Conservation (phyloP, 306 rosid species). For the Calophaca sinica region DNA sequence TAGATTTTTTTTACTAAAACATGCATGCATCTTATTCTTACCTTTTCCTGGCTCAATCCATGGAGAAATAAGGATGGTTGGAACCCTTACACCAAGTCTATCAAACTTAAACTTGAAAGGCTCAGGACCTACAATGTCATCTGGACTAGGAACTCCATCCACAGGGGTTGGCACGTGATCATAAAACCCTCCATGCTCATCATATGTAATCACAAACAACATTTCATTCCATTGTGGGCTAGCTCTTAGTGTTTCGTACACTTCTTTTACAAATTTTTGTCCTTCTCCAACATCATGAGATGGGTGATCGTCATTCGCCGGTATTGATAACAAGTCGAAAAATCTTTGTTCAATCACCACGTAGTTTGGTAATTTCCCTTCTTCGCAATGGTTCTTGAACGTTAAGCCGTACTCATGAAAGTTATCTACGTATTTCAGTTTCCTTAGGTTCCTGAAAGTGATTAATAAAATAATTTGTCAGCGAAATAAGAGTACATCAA, state of each 20-base stretch:
- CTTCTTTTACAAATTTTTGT: slow-evolving; percentile 65
- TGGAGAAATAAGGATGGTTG: slow-evolving; percentile 44
- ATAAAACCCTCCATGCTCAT: slow-evolving; percentile 72
- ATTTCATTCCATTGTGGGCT: slow-evolving; percentile 89
- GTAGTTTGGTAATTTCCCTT: slow-evolving; percentile 79
- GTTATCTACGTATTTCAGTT: slow-evolving; percentile 59
- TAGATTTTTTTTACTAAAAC: too few species aligned
- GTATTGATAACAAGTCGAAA: slow-evolving; percentile 53
- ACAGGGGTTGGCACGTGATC: slow-evolving; percentile 43
- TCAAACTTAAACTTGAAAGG: slow-evolving; percentile 40
- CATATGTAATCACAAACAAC: slow-evolving; percentile 67
- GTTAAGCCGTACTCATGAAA: slow-evolving; percentile 57
- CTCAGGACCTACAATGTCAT: slow-evolving; percentile 36
- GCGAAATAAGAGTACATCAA: background rate
- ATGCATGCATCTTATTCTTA: slow-evolving; percentile 11
- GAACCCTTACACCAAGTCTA: slow-evolving; percentile 47
- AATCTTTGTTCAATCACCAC: slow-evolving; percentile 77
- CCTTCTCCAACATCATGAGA: slow-evolving; percentile 81
- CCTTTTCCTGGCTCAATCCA: slow-evolving; percentile 39
- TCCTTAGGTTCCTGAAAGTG: slow-evolving; percentile 64
- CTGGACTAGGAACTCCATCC: slow-evolving; percentile 38
- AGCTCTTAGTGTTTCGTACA: slow-evolving; percentile 68
- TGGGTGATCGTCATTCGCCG: slow-evolving; percentile 83
- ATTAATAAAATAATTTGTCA: background rate
- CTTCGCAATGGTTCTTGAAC: slow-evolving; percentile 71